Evolutionary conservation across 148 eudicot genomes (phyloP).

Genomic region (Silene uniflora): DNA sequence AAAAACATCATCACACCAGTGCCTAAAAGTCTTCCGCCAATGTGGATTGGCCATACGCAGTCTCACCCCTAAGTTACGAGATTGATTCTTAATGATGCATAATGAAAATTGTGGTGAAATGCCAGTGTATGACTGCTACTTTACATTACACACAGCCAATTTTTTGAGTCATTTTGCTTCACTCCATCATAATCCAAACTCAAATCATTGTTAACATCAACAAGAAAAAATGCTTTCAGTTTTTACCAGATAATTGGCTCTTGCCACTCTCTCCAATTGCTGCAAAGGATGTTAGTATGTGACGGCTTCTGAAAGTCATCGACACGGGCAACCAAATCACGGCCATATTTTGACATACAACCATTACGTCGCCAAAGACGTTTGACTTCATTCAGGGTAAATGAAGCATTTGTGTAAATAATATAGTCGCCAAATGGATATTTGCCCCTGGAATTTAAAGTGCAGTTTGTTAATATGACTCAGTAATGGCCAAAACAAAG

Average conservation of each 20-base stretch:
- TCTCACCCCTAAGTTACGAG: background rate
- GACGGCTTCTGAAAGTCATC: conserved; percentile 91
- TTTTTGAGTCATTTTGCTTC: no score
- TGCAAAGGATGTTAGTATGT: conserved; percentile 63
- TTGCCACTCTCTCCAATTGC: conserved; percentile 81
- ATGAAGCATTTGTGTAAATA: conserved; percentile 56
- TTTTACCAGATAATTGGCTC: conserved; percentile 88
- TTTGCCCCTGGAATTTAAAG: conserved; percentile 52
- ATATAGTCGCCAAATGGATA: conserved; percentile 89
- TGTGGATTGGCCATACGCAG: no score
- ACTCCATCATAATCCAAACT: no score
- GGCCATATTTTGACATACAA: conserved; percentile 66
- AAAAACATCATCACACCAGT: background rate
- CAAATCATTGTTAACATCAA: background rate
- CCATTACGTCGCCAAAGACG: conserved; percentile 74
- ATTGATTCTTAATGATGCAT: no score
- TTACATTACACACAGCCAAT: no score
- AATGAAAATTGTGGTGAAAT: no score
- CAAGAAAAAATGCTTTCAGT: background rate
- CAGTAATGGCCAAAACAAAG: conserved; percentile 9
- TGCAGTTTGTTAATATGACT: background rate
- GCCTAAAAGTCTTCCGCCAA: no score
- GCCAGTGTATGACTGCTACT: no score
- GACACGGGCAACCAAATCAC: conserved; percentile 62
- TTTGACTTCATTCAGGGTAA: conserved; percentile 78